Conservation (phyloP, 208 protist species). For the Borovskyia barvae region DNA sequence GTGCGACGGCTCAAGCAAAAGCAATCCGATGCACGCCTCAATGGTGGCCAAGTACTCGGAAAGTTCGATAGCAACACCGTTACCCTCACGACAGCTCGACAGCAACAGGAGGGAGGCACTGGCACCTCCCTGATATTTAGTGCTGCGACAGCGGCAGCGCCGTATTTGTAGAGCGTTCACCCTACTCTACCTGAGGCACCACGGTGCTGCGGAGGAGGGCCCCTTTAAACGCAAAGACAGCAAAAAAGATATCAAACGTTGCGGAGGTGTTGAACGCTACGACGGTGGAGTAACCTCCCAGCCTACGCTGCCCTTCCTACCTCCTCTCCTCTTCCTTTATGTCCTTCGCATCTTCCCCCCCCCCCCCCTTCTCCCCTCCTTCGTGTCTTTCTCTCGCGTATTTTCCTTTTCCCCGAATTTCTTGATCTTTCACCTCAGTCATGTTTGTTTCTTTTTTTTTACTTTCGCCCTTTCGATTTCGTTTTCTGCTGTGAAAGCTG, state of each 20-base stretch:
- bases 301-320: too few relatives aligned
- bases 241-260: too few relatives aligned
- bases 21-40: not conserved
- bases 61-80: too few relatives aligned
- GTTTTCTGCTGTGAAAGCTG: not conserved
- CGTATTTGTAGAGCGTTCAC: too few relatives aligned
- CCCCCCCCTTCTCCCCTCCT: not conserved
- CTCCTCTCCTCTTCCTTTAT: constrained; percentile 7
- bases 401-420: constrained; percentile 9
- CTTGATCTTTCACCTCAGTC: constrained; percentile 2
- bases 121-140: constrained; percentile 3
- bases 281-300: too few relatives aligned
- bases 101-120: not conserved
- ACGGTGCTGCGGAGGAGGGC: too few relatives aligned
- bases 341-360: not conserved
- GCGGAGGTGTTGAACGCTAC: too few relatives aligned
- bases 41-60: too few relatives aligned
- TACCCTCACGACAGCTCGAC: too few relatives aligned
- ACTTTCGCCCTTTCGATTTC: constrained; percentile 5
- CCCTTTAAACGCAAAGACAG: too few relatives aligned
- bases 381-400: not conserved
- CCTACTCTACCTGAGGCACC: too few relatives aligned
- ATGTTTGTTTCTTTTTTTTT: constrained; percentile 14
- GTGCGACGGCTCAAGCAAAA: not conserved
- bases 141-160: constrained; percentile 5